Evolutionary conservation across 371 early-diverging fungal genomes (phyloP), one percentile per base, ranked within the genome.

Genomic region (Mortierella sp.): DNA sequence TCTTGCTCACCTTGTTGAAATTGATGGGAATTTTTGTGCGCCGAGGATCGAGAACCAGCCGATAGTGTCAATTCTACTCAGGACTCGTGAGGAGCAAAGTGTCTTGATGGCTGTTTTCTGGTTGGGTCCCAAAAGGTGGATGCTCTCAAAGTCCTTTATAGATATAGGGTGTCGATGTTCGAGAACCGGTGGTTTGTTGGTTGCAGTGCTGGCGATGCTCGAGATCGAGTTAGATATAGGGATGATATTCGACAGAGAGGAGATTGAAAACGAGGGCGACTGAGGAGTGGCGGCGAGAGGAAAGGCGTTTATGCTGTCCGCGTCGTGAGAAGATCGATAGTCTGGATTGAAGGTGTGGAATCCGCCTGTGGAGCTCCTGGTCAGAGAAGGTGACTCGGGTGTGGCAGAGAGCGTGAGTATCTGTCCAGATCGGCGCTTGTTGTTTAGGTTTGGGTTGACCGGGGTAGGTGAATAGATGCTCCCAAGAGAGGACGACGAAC

Each of bases 51-150:
- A 68, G 65, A 78, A 84, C 91, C 91, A 91, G 51, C 85, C 83
- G n/a, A 89, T 83, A 38, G 86, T 80, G 78, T 89, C 88, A 51
- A 85, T 85, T 58, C 86, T 78, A 56, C 86, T 81, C 43, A 82
- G 60, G 16, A 82, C 78, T 68, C 86, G 73, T 1, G 83, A n/a
- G 16, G 91, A 90, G 71, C 90, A 90, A 49, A 92, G 80, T 0
- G 90, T 83, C 60, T 90, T 90, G n/a, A 91, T 86, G 27, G 88
- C 86, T 21, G 84, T 78, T 38, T 88, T 74, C 71, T 92, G 92
- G 27, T 78, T 32, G 8, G 87, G 58, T 16, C 84, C 88, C 21
- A 92, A 89, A 56, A 89, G 75, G 79, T 76, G 83, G 68, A 75
- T 86, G 51, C 77, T 83, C 8, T 90, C 89, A 70, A 87, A 83